Base-by-base conservation (phyloP, 2,329 filamentous ascomycete species). In the Grosmannia penicillata region DNA sequence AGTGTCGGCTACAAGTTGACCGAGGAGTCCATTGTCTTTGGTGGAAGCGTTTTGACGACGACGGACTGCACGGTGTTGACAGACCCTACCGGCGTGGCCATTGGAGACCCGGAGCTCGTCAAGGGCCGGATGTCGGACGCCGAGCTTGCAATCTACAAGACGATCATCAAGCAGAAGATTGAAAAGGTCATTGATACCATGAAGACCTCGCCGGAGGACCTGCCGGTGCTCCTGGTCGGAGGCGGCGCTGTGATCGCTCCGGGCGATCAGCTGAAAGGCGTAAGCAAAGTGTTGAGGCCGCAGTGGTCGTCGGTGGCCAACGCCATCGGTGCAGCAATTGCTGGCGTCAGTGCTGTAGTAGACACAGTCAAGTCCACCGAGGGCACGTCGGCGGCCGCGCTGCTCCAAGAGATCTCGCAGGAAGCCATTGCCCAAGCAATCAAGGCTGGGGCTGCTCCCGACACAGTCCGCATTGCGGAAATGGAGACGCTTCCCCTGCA, bases 251-350 rank as follows among this genome's bases (percentile, higher is more conserved):
- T 78, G 9, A 62, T 78, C 31, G 66, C 69, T 0, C 72, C 72
- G 0, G 59, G 69, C 26, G 52, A 62, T n/a, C n/a, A n/a, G n/a
- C 56, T 78, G 0, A 56, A 57, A 24, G 73, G 73, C 2, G 72
- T 72, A 8, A 71, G 67, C 42, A 59, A 55, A 24, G 68, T 78
- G 2, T 53, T 75, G 32, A 72, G 68, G 44, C 72, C 72, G 0
- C 56, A 63, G 29, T 75, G 64, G 58, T 67, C 70, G 2, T 65
- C 64, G 4, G 70, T 78, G 2, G 75, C 75, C 8, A 79, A 79
- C 48, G 75, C 75, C 0, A 73, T 79, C 9, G 75, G 75, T 2
- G 75, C 74, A 8, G 74, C 75, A 1, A 75, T 72, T 41, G 71
- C 73, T 2, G 58, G 70, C 28, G 71, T 78, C 3, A 74, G 68